Base-by-base conservation (phyloP, 257 asterid species). In the Nicotiana tomentosiformis region DNA sequence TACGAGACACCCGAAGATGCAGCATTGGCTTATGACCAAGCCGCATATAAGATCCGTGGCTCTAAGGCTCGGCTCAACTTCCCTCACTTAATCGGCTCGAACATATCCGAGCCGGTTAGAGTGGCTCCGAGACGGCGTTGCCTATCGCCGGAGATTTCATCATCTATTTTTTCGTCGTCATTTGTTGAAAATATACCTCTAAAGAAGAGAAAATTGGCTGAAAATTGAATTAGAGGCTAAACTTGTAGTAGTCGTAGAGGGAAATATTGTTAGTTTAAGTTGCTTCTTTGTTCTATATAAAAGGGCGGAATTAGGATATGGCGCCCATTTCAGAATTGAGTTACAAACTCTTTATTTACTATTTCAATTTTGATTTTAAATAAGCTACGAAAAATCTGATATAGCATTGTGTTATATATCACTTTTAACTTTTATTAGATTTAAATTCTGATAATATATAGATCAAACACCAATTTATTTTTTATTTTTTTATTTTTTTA, bases 1-100 rank as follows among this genome's bases (percentile, higher is more conserved):
- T 89, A 91, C 26, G 86, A 86, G 90, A 88, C 90, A 64, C 88
- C 91, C 2, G 90, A 91, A 84, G 94, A 91, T 56, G 94, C 94
- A 15, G 94, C 92, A 29, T 7, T 89, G 87, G 92, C 92, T 26
- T 89, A 88, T 15, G 94, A 91, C 33, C 70, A 51, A 15, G 88
- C 89, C 1, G 91, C 91, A 10, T 89, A 88, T 20, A 66, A 83
- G 61, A 80, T 88, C 37, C 91, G 84, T 68, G 92, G 94, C 3
- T 64, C 90, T 0, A 82, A 85, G 39, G 92, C 94, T 8, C 62
- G 84, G 83, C 85, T 91, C 26, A 91, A 91, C 35, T 91, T 89
- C 30, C 91, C 94, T 1, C 86, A 86, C 66, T 86, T 89, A 2
- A 49, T 91, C 35, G 92, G 92, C 39, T 88, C 91, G 4, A 16